Evolutionary conservation across 352 stramenopile species (phyloP), one percentile per base, ranked within the genome.

Genomic region (Pythium oligandrum): DNA sequence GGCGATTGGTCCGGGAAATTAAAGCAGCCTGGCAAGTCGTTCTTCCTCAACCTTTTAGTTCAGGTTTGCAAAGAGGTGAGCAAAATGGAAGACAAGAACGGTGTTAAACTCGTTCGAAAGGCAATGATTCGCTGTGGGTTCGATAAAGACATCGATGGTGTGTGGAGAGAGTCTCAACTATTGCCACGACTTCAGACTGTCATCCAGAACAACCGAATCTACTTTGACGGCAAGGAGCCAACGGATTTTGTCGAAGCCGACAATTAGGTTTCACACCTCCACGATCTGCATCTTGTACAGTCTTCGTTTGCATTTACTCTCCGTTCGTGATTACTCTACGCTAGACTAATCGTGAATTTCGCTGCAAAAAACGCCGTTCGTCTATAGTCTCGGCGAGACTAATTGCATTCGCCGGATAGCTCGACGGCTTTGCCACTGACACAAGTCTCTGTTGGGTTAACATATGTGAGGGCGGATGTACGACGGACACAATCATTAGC

Each of bases 71-170:
- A 40, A 5, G 40, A 51, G 2, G 50, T 66, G 12, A 59, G 46
- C 40, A 33, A 43, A 3, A 59, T 63, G 42, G 38, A 46, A 10
- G 54, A 67, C 39, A 31, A 45, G 7, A 44, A 48, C 31, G 43
- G 57, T 10, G 26, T 59, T 46, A 59, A 32, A 10, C 42, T 63
- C 34, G 59, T 59, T 30, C 55, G 49, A 4, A 67, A 67, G 38
- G 31, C 44, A 1, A 63, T 67, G 59, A 67, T 67, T 12, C 38
- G 46, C 3, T 67, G 59, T 46, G 53, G 54, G 1, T 39, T 59
- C 1, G 42, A 37, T 10, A 52, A 47, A 12, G 59, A 62, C 3
- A 10, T 59, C 1, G 63, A 44, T 26, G 53, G 59, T 12, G 33
- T 40, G 10, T 63, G 50, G 53, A 50, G 63, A 35, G 54, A 45